A percentile compares a stretch with the other conserved stretches of the same genome.
These are phyloP conservation scores for Zoysia japonica DNA, from an alignment of 176 grass and related monocot genomes.

Conservation along the genomic window DNA sequence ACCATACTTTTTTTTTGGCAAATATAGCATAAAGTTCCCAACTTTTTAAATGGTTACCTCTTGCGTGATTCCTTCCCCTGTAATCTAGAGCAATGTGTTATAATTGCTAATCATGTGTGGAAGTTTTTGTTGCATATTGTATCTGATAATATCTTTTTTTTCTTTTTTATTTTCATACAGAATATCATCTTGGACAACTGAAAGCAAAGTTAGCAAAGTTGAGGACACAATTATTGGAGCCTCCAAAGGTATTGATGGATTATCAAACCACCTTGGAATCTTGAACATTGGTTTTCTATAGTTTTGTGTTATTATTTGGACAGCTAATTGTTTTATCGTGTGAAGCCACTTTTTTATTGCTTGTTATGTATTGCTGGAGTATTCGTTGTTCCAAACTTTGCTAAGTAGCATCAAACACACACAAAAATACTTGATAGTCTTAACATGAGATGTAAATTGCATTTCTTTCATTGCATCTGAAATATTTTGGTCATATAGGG, in stretches of 20 bases:
- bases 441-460: background rate
- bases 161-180: constrained; percentile 37
- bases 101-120: background rate
- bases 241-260: constrained; percentile 76
- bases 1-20: background rate
- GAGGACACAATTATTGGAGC: constrained; percentile 95
- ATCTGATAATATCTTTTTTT: constrained; percentile 32
- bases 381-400: background rate
- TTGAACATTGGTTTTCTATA: background rate
- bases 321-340: background rate
- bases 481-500: constrained; percentile 58
- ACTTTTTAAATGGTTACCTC: background rate
- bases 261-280: background rate
- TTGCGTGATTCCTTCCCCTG: constrained; percentile 1
- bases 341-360: constrained; percentile 1
- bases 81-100: background rate
- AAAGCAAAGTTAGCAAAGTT: constrained; percentile 98
- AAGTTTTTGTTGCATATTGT: background rate
- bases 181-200: constrained; percentile 97
- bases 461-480: constrained; percentile 3
- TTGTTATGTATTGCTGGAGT: too few species aligned
- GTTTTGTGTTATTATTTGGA: background rate
- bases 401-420: constrained; percentile 11
- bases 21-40: background rate
- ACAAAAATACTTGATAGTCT: background rate